Percentiles rank a stretch among this genome's conserved stretches.
Evolutionary conservation across 202 grass and related monocot genomes (phyloP).

Genomic region (Setaria viridis): DNA sequence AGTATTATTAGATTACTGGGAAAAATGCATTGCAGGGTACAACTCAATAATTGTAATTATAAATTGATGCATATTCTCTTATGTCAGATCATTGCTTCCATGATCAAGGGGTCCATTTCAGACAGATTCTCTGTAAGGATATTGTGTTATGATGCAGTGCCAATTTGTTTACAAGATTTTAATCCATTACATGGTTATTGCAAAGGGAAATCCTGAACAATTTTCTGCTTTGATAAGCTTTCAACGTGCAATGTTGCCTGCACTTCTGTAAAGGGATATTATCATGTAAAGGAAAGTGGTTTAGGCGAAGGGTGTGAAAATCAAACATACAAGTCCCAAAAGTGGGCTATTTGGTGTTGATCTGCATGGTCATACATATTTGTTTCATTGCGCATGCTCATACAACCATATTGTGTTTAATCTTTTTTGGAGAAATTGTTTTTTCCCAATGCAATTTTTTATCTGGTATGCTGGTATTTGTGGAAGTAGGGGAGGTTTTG

Average conservation of each 20-base stretch:
- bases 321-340: neutral
- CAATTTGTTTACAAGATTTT: slow-evolving; percentile 15
- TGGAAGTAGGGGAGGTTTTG: neutral
- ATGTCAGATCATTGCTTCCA: neutral
- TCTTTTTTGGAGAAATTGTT: neutral
- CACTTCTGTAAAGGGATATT: neutral
- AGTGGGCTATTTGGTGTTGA: neutral
- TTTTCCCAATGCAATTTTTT: neutral
- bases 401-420: neutral
- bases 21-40: neutral
- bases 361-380: neutral
- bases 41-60: slow-evolving; percentile 5
- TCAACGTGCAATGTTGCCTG: neutral
- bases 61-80: neutral
- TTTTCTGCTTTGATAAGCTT: neutral
- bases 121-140: neutral
- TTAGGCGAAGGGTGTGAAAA: neutral
- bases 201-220: neutral
- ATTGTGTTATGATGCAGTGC: neutral
- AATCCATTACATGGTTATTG: neutral
- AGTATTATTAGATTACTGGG: neutral
- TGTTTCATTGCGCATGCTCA: neutral
- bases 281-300: neutral
- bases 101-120: neutral
- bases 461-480: neutral